Base-by-base conservation (phyloP, 805 yeast genomes). In the Zygoascus ofunaensis region DNA sequence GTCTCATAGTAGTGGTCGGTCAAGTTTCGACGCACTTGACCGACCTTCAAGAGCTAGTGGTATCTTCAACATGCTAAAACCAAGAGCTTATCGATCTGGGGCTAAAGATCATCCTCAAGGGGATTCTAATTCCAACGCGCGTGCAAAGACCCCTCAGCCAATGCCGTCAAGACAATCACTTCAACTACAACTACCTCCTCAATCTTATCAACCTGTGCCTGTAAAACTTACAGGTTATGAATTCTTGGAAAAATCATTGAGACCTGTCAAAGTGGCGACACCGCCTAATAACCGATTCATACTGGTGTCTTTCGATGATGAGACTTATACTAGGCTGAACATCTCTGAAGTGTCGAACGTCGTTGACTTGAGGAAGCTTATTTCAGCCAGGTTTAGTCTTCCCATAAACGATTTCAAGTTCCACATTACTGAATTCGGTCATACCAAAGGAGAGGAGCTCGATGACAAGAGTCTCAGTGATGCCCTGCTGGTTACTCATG, bases 341-440 rank as follows among this genome's bases (percentile, higher is more conserved):
- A 4, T 37, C 18, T 10, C 41, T 3, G 14, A 4, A 10, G 21
- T 37, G 5, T 23, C 33, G 3, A 24, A n/a, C 15, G 32, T 26
- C 7, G 34, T 12, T 3, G 41, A 37, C n/a, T 5, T 37, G 18
- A 17, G 33, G n/a, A 21, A 12, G 4, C 32, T 37, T 5, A 8
- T 37, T 4, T 24, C 21, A 15, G 41, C 8, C 7, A 23, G 24
- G 23, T 37, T 37, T 18, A 24, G 12, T 14, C 14, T 37, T 3
- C 33, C 41, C 10, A 7, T n/a, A 28, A 41, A 23, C 38, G 41
- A 35, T 38, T 34, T 39, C 21, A 30, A 70, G 0, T 67, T 77
- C 35, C 82, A 80, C 50, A 60, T 86, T 49, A 82, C 94, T 0
- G 94, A 86, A 42, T 76, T 79, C 58, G 77, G 78, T 18, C 66